Evolutionary conservation across 1,139 yeast species (phyloP).

Genomic region (Candida sp.): DNA sequence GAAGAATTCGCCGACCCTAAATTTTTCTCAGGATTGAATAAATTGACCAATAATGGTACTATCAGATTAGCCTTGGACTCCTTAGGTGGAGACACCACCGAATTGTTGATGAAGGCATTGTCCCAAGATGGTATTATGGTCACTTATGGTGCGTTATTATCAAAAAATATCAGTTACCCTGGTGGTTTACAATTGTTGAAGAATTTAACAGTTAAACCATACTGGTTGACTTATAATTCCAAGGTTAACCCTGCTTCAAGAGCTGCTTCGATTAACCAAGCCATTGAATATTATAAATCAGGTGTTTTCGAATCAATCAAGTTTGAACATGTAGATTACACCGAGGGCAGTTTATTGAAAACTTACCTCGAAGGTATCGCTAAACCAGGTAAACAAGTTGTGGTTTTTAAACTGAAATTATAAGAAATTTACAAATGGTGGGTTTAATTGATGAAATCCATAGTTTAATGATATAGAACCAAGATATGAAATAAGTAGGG

Average conservation of each 20-base stretch:
- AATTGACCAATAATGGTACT: conserved; percentile 40
- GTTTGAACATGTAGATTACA: conserved; percentile 33
- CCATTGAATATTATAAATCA: conserved; percentile 56
- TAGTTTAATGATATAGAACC: too few species aligned
- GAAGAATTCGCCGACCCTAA: conserved; percentile 59
- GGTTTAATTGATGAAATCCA: too few species aligned
- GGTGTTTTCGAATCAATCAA: conserved; percentile 57
- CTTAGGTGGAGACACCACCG: conserved; percentile 25
- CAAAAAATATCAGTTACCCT: conserved; percentile 47
- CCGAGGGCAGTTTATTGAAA: conserved; percentile 40
- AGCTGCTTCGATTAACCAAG: conserved; percentile 49
- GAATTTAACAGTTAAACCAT: conserved; percentile 74
- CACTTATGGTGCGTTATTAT: conserved; percentile 23
- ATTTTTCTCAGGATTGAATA: conserved; percentile 34
- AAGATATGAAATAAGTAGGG: too few species aligned
- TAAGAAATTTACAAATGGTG: not conserved
- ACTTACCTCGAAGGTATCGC: conserved; percentile 49
- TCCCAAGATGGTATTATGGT: conserved; percentile 23
- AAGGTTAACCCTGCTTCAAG: conserved; percentile 59
- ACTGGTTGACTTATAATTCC: conserved; percentile 82
- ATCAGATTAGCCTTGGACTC: conserved; percentile 31
- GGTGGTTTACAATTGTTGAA: conserved; percentile 51
- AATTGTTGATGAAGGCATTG: conserved; percentile 20
- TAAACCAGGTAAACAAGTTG: conserved; percentile 32
- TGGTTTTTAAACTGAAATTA: conserved; percentile 15